Evolutionary conservation across 805 yeast genomes (phyloP), one percentile per base, ranked within the genome.

Genomic region (Candida takata): DNA sequence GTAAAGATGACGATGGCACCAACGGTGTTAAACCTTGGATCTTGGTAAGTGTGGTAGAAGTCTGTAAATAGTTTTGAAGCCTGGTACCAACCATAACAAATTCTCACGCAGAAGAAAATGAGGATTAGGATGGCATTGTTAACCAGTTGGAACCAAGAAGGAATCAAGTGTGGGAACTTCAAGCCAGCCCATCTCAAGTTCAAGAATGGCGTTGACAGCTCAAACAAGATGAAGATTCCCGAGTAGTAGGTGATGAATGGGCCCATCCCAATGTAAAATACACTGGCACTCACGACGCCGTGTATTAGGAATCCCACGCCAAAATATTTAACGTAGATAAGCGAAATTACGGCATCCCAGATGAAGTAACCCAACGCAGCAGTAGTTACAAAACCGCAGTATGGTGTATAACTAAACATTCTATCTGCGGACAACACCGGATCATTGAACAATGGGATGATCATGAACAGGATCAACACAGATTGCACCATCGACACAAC

Each of bases 401-500:
- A 85, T 10, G 83, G 84, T 32, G 78, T 76, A 53, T 70, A 68
- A 4, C 85, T 87, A 31, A 69, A 65, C 18, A 84, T 58, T 6
- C 79, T 72, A 49, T 77, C 74, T 5, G 49, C 44, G 3, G 42
- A 36, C 40, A 72, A 64, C 36, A 55, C 47, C 5, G 71, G 68
- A 45, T 80, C 82, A 42, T 60, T 60, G 59, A 79, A 76, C 68
- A 80, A 64, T 4, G 90, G 88, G 28, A 71, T 46, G 26, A 78
- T 65, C 10, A 79, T 50, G 18, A 63, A 51, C 17, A 86, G 57
- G 16, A 94, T 79, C 16, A 83, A 44, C 1, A 85, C 27, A 25
- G 92, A 75, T 60, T 92, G 97, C 16, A 87, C 72, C 69, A 84
- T 75, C 2, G 96, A 83, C 5, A 86, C 95, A 18, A 84, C 70